Evolutionary conservation across 108 stramenopile genomes (phyloP).

Genomic region (Cyclotella kingstonii): DNA sequence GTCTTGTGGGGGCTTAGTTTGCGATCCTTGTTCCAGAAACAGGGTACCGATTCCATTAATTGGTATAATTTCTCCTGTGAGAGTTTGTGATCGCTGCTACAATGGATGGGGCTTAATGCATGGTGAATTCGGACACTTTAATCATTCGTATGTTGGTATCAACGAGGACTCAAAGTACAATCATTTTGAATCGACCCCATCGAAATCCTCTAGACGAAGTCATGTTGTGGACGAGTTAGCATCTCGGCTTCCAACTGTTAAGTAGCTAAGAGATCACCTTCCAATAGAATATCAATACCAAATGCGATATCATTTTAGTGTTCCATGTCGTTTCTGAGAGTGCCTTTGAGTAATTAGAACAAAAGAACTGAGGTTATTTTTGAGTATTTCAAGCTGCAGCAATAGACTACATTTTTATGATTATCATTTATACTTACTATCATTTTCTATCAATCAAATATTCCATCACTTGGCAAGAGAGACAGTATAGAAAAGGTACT

Average conservation of each 20-base stretch:
- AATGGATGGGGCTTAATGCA: conserved; percentile 67
- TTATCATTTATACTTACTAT: too few species aligned
- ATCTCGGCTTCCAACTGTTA: conserved; percentile 44
- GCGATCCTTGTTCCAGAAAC: conserved; percentile 90
- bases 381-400: too few species aligned
- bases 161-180: background rate
- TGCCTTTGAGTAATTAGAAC: too few species aligned
- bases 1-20: conserved; percentile 91
- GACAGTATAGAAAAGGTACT: conserved; percentile 44
- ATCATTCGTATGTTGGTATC: conserved; percentile 2
- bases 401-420: too few species aligned
- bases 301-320: background rate
- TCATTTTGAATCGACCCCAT: conserved; percentile 6
- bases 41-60: conserved; percentile 82
- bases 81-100: conserved; percentile 97
- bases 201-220: conserved; percentile 43
- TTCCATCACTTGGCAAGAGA: conserved; percentile 30
- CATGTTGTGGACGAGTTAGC: conserved; percentile 73
- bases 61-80: conserved; percentile 76
- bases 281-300: background rate
- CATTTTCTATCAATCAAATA: background rate
- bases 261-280: background rate
- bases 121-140: conserved; percentile 17
- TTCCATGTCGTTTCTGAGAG: too few species aligned
- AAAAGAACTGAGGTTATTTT: too few species aligned